Base-by-base conservation (phyloP, 1,284 basidiomycete species). In the Paramarasmius palmivorus region DNA sequence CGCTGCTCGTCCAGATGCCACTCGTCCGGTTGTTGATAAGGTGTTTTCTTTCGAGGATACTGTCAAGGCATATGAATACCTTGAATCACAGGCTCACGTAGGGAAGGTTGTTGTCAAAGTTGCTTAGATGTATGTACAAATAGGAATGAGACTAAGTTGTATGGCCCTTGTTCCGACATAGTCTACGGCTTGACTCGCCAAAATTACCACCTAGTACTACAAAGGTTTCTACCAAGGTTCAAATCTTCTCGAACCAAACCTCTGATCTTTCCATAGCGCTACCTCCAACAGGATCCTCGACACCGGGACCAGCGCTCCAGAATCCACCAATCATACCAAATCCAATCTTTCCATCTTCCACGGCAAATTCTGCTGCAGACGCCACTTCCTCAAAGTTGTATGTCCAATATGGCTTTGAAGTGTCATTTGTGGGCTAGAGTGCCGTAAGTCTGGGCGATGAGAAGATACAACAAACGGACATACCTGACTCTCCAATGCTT, bases 51-150 rank as follows among this genome's bases (percentile, higher is more conserved):
- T 78, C 52, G 69, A 73, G 17, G 58, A 79, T 36, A 68, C 66
- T 6, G 57, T 65, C 29, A 61, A 74, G 44, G 78, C 78, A 2
- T 77, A 70, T 54, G 65, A 65, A 32, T 71, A 76, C 57, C 63
- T 76, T 52, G 66, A 66, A 44, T 66, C 64, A 3, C 71, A 72
- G 59, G 61, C 66, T 26, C 71, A 74, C 56, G 66, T 74, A 6
- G 76, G 73, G 22, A 76, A 76, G 62, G 65, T 75, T 2, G 72
- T 74, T 12, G 68, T 75, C 50, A 69, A 68, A 54, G 66, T 74
- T 9, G 44, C 50, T n/a, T n/a, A n/a, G n/a, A n/a, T n/a, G n/a
- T n/a, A n/a, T n/a, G n/a, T n/a, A n/a, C n/a, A n/a, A n/a, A n/a
- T n/a, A n/a, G n/a, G n/a, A n/a, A n/a, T n/a, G n/a, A n/a, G n/a